Conservation (phyloP, 768 basidiomycete species). For the Lentinula raphanica region DNA sequence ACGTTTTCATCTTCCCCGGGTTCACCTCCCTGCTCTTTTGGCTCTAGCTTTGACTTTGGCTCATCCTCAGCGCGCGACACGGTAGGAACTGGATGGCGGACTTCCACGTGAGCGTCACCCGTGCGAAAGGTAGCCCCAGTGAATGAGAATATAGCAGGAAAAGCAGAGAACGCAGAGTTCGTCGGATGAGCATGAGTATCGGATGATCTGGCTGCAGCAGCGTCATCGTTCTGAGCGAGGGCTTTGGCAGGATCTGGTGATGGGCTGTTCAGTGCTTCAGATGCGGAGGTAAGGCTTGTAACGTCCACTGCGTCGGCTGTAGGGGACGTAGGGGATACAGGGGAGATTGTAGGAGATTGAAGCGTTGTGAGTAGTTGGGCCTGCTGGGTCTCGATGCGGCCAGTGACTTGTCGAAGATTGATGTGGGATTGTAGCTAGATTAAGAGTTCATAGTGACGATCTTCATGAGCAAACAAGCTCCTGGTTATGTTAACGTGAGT, state of each 20-base stretch:
- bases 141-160: conserved; percentile 4
- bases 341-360: background rate
- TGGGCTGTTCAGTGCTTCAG: background rate
- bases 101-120: background rate
- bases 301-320: background rate
- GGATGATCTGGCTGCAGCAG: background rate
- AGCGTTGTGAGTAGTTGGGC: background rate
- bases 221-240: background rate
- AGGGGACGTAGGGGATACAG: background rate
- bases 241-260: background rate
- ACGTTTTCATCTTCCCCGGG: background rate
- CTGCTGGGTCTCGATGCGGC: conserved; percentile 1
- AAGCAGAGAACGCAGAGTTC: background rate
- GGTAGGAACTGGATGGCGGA: background rate
- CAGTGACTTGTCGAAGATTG: background rate
- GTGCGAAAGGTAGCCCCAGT: background rate
- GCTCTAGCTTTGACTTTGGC: background rate
- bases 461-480: background rate
- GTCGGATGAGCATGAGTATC: background rate
- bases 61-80: background rate
- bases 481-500: background rate
- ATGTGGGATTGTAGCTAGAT: conserved; percentile 3
- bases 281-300: background rate
- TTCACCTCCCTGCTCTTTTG: too few relatives aligned
- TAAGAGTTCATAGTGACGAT: too few relatives aligned